Evolutionary conservation across 1,284 basidiomycete genomes (phyloP).

Genomic region (Laetiporus sulphureus): DNA sequence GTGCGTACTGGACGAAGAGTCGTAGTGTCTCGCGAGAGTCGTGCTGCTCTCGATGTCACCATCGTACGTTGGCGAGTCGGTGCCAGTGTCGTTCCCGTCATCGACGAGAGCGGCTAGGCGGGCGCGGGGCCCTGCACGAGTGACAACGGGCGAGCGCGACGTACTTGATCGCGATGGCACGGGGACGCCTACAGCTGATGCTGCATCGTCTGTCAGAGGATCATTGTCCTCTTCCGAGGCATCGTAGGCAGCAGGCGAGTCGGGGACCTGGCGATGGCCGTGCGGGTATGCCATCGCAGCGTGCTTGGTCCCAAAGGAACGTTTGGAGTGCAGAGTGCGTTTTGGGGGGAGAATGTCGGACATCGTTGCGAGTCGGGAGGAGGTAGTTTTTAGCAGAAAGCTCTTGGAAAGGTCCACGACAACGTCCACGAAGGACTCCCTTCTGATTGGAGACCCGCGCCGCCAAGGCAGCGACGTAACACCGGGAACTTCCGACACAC

Average conservation of each 20-base stretch:
- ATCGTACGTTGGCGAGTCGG: constrained; percentile 83
- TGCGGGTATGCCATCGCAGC: constrained; percentile 21
- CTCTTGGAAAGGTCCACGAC: too few relatives aligned
- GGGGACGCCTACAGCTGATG: constrained; percentile 42
- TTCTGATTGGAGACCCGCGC: too few relatives aligned
- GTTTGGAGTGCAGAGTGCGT: constrained; percentile 48
- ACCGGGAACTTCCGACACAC: constrained; percentile 2
- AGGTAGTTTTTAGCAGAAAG: too few relatives aligned
- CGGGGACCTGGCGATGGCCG: constrained; percentile 29
- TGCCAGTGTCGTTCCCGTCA: constrained; percentile 60
- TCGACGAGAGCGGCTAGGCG: constrained; percentile 50
- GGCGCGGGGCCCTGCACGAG: constrained; percentile 28
- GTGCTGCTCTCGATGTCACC: constrained; percentile 83
- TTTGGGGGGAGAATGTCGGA: constrained; percentile 1
- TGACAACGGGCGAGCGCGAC: constrained; percentile 8
- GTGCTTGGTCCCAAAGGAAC: constrained; percentile 51
- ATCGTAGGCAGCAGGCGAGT: constrained; percentile 74
- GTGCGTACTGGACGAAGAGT: constrained; percentile 12
- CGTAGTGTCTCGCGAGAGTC: constrained; percentile 31
- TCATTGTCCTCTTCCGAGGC: constrained; percentile 82
- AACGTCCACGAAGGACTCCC: too few relatives aligned
- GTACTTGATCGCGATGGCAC: constrained; percentile 23
- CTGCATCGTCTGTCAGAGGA: constrained; percentile 68
- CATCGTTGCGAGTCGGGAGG: constrained; percentile 1
- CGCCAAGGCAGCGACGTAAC: too few relatives aligned